Base-by-base conservation (phyloP, 371 early-diverging fungal species). In the Entomophthora muscae region DNA sequence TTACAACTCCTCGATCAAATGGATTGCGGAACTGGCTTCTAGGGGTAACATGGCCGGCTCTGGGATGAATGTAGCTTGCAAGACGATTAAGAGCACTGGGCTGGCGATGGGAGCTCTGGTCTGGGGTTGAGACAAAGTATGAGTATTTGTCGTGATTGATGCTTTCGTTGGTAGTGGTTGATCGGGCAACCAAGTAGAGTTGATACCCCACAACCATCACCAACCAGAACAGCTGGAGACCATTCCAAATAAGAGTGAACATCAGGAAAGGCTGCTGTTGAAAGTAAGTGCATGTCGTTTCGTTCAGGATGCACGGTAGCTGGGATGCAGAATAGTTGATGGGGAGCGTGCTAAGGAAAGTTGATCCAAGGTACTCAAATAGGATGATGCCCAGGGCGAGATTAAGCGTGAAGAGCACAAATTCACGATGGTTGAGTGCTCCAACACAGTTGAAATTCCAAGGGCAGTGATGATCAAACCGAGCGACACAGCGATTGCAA, bases 401-500 rank as follows among this genome's bases (percentile, higher is more conserved):
- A 54, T 77, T 69, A 0, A 76, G 30, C 29, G 90, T 70, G 70
- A 91, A 94, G 0, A 84, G 32, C 70, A 95, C 77, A 71, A 96
- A 96, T 12, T 80, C 70, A 13, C 85, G 77, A 67, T 95, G 95
- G 69, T 95, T 95, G 58, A 72, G 72, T 10, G 82, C 80, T 2
- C 97, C 97, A 61, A 95, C 85, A 68, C 86, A 85, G 69, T 85
- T 89, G 68, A 79, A 83, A 13, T 94, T 92, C 98, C 98, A 98
- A 13, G 95, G 95, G 67, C 99, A 99, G 72, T 98, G 98, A 70
- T 98, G 99, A 68, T 99, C 99, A 78, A 99, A 97, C 64, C 83
- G 83, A n/a, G 93, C 90, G 1, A 99, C 93, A 72, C 99, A 99
- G 57, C 90, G 83, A 67, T 94, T 83, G 70, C 99, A 98, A 51